phyloP scores from a whole-genome alignment of 768 basidiomycete species.

The Lactarius akahatsu region DNA sequence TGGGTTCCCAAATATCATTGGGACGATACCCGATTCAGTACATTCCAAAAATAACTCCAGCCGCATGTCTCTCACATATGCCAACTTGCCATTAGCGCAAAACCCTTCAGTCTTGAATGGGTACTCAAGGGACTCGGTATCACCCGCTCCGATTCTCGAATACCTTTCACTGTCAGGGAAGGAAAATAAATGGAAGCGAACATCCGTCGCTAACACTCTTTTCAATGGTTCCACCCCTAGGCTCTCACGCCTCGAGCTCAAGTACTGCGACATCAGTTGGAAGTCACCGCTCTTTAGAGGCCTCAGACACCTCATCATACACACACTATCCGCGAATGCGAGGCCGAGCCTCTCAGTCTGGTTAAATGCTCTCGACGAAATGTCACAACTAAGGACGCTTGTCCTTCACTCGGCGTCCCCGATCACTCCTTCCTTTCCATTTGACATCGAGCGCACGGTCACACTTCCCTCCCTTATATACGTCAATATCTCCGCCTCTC shows the following conservation, averaged over 20 bases:
- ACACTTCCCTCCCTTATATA: background rate
- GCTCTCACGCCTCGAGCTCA: conserved; percentile 2
- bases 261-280: conserved; percentile 11
- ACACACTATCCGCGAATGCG: background rate
- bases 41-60: background rate
- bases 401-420: background rate
- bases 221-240: conserved; percentile 4
- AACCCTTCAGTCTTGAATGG: background rate
- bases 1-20: background rate
- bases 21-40: background rate
- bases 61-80: background rate
- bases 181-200: rapidly evolving
- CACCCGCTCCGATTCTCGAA: background rate
- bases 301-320: background rate
- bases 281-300: conserved; percentile 5
- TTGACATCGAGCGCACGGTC: background rate
- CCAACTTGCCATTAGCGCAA: background rate
- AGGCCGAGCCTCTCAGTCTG: background rate
- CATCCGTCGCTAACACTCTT: background rate
- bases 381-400: background rate
- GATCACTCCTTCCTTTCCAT: background rate
- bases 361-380: conserved; percentile 4
- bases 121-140: background rate
- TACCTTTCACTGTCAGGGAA: background rate
- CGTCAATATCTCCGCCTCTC: background rate